Evolutionary conservation across 805 yeast species (phyloP).

Genomic region (Hemisphaericaspora nanyangensis): DNA sequence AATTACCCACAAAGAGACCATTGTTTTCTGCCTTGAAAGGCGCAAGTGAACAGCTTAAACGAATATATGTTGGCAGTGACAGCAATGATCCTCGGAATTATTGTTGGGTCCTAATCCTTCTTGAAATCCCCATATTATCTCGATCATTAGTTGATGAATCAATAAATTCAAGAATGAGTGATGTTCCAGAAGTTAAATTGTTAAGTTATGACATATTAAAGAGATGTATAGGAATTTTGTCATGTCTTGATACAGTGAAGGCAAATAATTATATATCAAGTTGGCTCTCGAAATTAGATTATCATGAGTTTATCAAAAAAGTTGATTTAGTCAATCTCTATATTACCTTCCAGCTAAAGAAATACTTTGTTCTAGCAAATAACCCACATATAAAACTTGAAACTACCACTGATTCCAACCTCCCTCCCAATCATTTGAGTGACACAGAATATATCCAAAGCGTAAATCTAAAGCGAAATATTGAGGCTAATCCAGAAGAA

Average conservation of each 20-base stretch:
- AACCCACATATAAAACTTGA: conserved; percentile 14
- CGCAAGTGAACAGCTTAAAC: conserved; percentile 48
- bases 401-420: background rate
- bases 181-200: conserved; percentile 49
- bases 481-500: conserved; percentile 5
- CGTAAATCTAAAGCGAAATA: conserved; percentile 13
- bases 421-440: conserved; percentile 1
- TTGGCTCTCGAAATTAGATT: conserved; percentile 51
- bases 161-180: conserved; percentile 23
- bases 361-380: conserved; percentile 41
- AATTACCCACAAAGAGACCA: conserved; percentile 61
- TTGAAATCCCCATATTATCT: conserved; percentile 64
- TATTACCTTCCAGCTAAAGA: conserved; percentile 69
- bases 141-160: conserved; percentile 39
- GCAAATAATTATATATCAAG: conserved; percentile 43
- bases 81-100: conserved; percentile 41
- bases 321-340: conserved; percentile 72
- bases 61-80: conserved; percentile 37
- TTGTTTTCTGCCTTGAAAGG: conserved; percentile 51
- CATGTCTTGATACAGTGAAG: conserved; percentile 41
- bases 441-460: conserved; percentile 21
- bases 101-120: conserved; percentile 58
- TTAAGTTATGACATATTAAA: conserved; percentile 68
- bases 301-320: conserved; percentile 43
- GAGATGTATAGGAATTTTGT: conserved; percentile 63